Evolutionary conservation across 176 grass and related monocot genomes (phyloP), one percentile per base, ranked within the genome.

Genomic region (Lolium multiflorum): DNA sequence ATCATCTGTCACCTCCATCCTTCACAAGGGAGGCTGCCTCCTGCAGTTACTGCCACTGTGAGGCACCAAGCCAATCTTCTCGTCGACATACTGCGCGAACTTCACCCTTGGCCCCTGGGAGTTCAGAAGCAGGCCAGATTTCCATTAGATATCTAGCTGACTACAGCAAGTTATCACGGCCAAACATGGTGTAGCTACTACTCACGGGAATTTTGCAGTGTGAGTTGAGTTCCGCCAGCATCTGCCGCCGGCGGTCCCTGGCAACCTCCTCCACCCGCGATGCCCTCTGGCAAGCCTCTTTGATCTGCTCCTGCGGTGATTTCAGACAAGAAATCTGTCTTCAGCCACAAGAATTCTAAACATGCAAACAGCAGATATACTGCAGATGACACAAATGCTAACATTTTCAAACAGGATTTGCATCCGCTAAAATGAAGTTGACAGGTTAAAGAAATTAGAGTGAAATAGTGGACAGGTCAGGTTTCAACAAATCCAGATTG

Each of bases 201-300:
- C 77, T 90, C 78, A 98, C 93, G 31, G 91, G 89, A 20, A 85
- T 86, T 75, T 77, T 90, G 91, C 91, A 94, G 73, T 98, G 91
- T 5, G 83, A 71, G 56, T 92, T 90, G 6, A 93, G 84, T 51
- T 96, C 92, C 39, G 65, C 26, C 35, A 90, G 88, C 97, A 99
- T 93, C 88, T 96, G 90, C 79, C 22, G 82, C 37, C 83, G 67
- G 22, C 77, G 87, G 52, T 63, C 87, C 58, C 72, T 92, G n/a
- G 90, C 92, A 38, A 88, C 44, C 59, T 90, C 88, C 76, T 99
- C 97, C 49, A 90, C 85, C 49, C 73, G 52, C 50, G 80, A 81
- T 5, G 93, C 84, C 57, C 69, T 87, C 52, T 49, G 44, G 78
- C 92, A 92, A 26, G 84, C 84, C 86, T 81, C 81, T 87, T 91